phyloP scores from a whole-genome alignment of 208 protist species.

The Leishmania amazonensis region DNA sequence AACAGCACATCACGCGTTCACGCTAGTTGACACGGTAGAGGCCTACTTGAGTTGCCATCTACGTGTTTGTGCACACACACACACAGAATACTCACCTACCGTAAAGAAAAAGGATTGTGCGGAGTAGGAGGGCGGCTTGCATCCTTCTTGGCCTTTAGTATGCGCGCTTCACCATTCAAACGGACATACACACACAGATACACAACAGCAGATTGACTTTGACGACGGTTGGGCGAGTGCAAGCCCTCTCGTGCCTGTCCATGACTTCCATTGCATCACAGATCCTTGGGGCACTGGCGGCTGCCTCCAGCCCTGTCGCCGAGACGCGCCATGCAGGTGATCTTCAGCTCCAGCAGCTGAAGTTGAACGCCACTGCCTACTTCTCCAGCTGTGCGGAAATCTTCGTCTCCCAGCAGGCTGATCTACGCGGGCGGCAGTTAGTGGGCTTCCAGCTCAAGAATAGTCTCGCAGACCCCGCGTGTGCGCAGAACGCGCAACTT shows the following conservation, averaged over 20 bases:
- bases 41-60: neutral
- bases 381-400: conserved; percentile 72
- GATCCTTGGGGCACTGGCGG: conserved; percentile 65
- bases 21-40: neutral
- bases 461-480: conserved; percentile 55
- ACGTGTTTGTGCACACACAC: neutral
- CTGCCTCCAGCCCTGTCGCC: conserved; percentile 59
- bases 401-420: conserved; percentile 42
- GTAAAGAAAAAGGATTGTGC: neutral
- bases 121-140: neutral
- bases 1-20: neutral
- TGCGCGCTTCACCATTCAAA: too few relatives aligned
- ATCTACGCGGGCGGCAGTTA: conserved; percentile 53
- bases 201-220: neutral
- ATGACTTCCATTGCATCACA: conserved; percentile 45
- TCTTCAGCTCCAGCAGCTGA: conserved; percentile 59
- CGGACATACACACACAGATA: neutral
- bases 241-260: neutral
- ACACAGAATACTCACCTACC: neutral
- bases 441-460: conserved; percentile 83
- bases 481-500: conserved; percentile 50
- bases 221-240: neutral
- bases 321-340: conserved; percentile 63
- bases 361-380: conserved; percentile 47
- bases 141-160: neutral